These are phyloP conservation scores for Cladosporium sp. DNA, from an alignment of 2,329 filamentous ascomycete species.

Conservation along the genomic window DNA sequence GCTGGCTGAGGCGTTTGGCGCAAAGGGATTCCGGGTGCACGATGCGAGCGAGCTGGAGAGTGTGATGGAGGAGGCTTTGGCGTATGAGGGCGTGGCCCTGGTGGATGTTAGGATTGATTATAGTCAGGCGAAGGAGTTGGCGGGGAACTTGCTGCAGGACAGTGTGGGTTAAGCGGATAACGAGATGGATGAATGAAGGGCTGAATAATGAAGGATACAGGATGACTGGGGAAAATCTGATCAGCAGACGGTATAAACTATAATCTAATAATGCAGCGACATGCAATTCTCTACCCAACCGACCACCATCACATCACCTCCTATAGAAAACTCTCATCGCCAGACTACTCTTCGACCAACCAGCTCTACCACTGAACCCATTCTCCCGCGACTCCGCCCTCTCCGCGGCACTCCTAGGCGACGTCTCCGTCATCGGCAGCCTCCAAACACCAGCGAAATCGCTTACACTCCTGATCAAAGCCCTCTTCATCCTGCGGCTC, in stretches of 20 bases:
- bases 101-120: slow-evolving; percentile 53
- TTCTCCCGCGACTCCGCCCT: background rate
- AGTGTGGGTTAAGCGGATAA: slow-evolving; percentile 29
- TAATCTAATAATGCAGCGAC: background rate
- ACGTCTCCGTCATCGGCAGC: slow-evolving; percentile 3
- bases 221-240: background rate
- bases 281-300: background rate
- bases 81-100: slow-evolving; percentile 45
- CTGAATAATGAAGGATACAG: background rate
- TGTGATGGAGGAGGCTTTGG: slow-evolving; percentile 48
- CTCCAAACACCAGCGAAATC: slow-evolving; percentile 5
- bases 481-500: slow-evolving; percentile 6
- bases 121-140: slow-evolving; percentile 43
- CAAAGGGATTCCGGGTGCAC: slow-evolving; percentile 46
- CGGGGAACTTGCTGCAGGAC: slow-evolving; percentile 42
- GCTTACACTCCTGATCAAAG: background rate
- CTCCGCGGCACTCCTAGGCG: slow-evolving; percentile 1
- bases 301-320: background rate
- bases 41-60: slow-evolving; percentile 43
- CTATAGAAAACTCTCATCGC: background rate
- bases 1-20: slow-evolving; percentile 50
- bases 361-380: background rate
- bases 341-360: slow-evolving; percentile 14
- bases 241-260: background rate
- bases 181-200: background rate